These are phyloP conservation scores for Jamesozyma hellenica DNA, from an alignment of 805 yeast genomes.

Conservation along the genomic window DNA sequence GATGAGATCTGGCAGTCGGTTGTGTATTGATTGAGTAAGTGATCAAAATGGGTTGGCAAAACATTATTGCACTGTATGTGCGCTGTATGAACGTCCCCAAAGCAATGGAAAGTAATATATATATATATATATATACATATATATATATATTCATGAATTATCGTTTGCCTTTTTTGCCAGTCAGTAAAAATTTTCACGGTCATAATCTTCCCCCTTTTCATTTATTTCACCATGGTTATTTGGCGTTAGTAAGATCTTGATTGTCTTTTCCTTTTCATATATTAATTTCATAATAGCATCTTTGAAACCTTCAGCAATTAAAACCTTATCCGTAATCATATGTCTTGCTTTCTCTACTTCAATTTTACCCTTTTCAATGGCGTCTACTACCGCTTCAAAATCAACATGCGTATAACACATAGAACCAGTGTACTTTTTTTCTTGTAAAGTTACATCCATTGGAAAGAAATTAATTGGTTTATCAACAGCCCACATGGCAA, in stretches of 20 bases:
- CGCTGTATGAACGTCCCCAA: too few relatives aligned
- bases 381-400: slow-evolving; percentile 47
- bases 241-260: slow-evolving; percentile 46
- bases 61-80: too few relatives aligned
- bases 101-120: too few relatives aligned
- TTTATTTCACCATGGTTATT: slow-evolving; percentile 31
- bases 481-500: slow-evolving; percentile 52
- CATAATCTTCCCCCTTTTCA: slow-evolving; percentile 3
- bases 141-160: too few relatives aligned
- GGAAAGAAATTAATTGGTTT: slow-evolving; percentile 42
- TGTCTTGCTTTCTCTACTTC: slow-evolving; percentile 34
- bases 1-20: too few relatives aligned
- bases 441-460: slow-evolving; percentile 46
- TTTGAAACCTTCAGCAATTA: slow-evolving; percentile 40
- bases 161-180: too few relatives aligned
- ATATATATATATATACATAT: too few relatives aligned
- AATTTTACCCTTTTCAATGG: slow-evolving; percentile 39
- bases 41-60: too few relatives aligned
- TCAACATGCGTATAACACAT: slow-evolving; percentile 53
- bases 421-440: slow-evolving; percentile 48
- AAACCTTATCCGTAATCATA: slow-evolving; percentile 46
- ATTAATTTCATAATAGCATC: slow-evolving; percentile 43
- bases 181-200: background rate
- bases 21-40: too few relatives aligned
- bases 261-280: slow-evolving; percentile 44